Conservation (phyloP, 805 yeast species). For the Sungouiozyma ichnusensis region DNA sequence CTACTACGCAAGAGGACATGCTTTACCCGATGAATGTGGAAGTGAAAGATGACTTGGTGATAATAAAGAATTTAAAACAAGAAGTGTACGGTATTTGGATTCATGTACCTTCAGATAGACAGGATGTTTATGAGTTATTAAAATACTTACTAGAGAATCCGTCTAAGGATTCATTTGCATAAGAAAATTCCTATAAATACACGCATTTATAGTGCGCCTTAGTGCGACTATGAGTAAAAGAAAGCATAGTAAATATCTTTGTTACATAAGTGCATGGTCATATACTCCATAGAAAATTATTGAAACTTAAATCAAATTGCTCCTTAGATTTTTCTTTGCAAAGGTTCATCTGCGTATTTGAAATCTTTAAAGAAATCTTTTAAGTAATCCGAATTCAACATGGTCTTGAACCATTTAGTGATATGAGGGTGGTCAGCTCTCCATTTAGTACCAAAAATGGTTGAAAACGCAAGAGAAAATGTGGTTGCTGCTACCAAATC, state of each 20-base stretch:
- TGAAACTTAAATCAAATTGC: too few species aligned
- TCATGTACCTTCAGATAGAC: slow-evolving; percentile 57
- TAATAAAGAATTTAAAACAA: slow-evolving; percentile 55
- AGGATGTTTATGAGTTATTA: slow-evolving; percentile 41
- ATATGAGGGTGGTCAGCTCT: slow-evolving; percentile 49
- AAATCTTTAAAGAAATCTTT: slow-evolving; percentile 4
- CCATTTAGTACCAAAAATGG: slow-evolving; percentile 53
- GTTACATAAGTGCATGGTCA: too few species aligned
- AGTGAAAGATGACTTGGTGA: slow-evolving; percentile 56
- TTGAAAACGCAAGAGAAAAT: slow-evolving; percentile 28
- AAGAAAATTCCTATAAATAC: not conserved
- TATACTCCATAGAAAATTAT: too few species aligned
- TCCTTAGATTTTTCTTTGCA: not conserved
- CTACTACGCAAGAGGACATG: slow-evolving; percentile 20
- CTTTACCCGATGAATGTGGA: slow-evolving; percentile 48
- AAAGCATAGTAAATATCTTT: too few species aligned
- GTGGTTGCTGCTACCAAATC: slow-evolving; percentile 14
- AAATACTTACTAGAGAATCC: slow-evolving; percentile 26
- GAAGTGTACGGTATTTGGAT: slow-evolving; percentile 75
- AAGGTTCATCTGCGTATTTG: not conserved
- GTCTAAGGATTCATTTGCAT: slow-evolving; percentile 27
- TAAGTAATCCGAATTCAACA: slow-evolving; percentile 6
- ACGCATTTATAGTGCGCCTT: too few species aligned
- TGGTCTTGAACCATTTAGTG: slow-evolving; percentile 16
- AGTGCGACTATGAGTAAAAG: too few species aligned